Evolutionary conservation across 139 green algal species (phyloP).

Genomic region (Raphidocelis subcapitata): DNA sequence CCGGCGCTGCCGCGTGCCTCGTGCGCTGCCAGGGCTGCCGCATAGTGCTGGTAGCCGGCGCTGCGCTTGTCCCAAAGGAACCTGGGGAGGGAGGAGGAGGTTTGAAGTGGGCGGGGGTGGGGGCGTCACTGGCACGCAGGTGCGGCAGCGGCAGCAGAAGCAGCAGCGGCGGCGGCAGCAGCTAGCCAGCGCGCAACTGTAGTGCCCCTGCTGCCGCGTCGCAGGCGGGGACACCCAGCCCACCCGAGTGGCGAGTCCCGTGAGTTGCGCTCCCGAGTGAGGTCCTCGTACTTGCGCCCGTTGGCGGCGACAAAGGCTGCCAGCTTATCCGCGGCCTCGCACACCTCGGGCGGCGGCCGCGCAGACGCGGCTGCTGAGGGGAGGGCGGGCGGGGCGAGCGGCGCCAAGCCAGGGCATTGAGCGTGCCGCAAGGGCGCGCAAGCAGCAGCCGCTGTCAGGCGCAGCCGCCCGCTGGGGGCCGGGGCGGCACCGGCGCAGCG

Average conservation of each 20-base stretch:
- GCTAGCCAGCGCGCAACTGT: too few relatives aligned
- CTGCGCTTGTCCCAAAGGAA: conserved; percentile 58
- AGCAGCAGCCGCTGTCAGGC: conserved; percentile 1
- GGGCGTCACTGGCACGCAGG: too few relatives aligned
- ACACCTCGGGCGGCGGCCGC: conserved; percentile 29
- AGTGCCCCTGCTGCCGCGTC: too few relatives aligned
- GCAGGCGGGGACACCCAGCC: conserved; percentile 1
- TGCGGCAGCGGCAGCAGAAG: too few relatives aligned
- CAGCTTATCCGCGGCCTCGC: conserved; percentile 55
- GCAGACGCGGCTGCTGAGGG: conserved; percentile 7
- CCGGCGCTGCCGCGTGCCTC: too few relatives aligned
- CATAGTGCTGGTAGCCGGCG: conserved; percentile 52
- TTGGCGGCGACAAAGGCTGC: conserved; percentile 77
- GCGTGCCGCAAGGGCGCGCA: too few relatives aligned
- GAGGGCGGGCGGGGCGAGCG: too few relatives aligned
- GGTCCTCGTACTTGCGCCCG: conserved; percentile 61
- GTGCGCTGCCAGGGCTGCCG: conserved; percentile 24
- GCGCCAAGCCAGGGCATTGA: too few relatives aligned
- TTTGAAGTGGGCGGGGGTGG: too few relatives aligned
- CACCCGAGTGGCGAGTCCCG: conserved; percentile 63
- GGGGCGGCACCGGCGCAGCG: not conserved
- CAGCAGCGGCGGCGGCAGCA: too few relatives aligned
- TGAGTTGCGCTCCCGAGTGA: conserved; percentile 65
- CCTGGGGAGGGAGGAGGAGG: conserved; percentile 33
- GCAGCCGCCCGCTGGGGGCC: too few relatives aligned